Conservation (phyloP, 805 yeast species). For the Nakazawaea ishiwadae region DNA sequence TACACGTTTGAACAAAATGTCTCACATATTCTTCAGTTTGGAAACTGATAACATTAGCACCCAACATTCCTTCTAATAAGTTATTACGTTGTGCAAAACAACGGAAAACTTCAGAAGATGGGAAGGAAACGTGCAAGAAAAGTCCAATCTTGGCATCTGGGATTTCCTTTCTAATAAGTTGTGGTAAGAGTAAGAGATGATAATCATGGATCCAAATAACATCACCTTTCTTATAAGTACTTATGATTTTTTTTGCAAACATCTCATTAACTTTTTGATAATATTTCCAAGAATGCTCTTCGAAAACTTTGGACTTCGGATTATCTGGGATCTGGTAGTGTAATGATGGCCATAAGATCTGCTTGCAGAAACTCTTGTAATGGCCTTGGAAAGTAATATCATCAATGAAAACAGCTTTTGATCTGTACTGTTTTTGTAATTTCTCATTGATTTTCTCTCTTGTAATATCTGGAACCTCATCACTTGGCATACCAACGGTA, state of each 20-base stretch:
- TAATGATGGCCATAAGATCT: conserved; percentile 93
- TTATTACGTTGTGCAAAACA: conserved; percentile 85
- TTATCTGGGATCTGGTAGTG: conserved; percentile 93
- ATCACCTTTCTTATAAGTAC: conserved; percentile 68
- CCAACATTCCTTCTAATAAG: conserved; percentile 77
- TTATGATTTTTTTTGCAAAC: conserved; percentile 73
- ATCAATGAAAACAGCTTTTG: conserved; percentile 64
- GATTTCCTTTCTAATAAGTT: conserved; percentile 67
- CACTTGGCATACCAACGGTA: conserved; percentile 89
- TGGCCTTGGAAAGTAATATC: conserved; percentile 87
- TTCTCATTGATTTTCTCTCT: conserved; percentile 46
- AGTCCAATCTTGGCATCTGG: conserved; percentile 89
- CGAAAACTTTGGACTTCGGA: conserved; percentile 90
- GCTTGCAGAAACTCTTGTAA: conserved; percentile 87
- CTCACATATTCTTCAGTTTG: conserved; percentile 92
- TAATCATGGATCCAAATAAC: conserved; percentile 92
- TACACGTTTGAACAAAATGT: conserved; percentile 89
- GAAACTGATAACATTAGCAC: conserved; percentile 83
- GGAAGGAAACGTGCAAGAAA: conserved; percentile 90
- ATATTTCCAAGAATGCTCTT: conserved; percentile 90
- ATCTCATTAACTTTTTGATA: conserved; percentile 71
- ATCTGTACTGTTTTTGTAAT: conserved; percentile 44
- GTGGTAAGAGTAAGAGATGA: conserved; percentile 82
- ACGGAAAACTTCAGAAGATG: conserved; percentile 91
- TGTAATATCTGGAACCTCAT: conserved; percentile 59